These are phyloP conservation scores for Apiosordaria backusii DNA, from an alignment of 495 filamentous ascomycete genomes.

Conservation along the genomic window DNA sequence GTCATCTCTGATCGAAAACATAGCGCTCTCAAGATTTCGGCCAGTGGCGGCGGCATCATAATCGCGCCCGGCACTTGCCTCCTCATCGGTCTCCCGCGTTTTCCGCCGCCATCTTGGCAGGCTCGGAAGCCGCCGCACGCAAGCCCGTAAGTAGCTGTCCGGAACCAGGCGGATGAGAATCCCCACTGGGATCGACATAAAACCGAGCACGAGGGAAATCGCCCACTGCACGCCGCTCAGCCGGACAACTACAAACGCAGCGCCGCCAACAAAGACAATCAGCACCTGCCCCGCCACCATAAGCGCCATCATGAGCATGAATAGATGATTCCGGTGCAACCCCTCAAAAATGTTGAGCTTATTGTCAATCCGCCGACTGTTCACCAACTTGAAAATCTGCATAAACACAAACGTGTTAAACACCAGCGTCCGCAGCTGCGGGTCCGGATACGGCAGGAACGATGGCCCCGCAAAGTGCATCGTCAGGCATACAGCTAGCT, in stretches of 20 bases:
- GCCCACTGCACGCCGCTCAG: constrained; percentile 62
- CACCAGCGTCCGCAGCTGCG: constrained; percentile 58
- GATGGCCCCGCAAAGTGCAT: constrained; percentile 68
- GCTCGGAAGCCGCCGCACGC: no score
- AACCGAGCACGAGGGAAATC: constrained; percentile 16
- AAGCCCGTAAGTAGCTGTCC: no score
- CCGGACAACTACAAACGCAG: constrained; percentile 60
- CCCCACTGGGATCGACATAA: constrained; percentile 19
- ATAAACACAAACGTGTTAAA: constrained; percentile 93
- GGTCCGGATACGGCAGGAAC: constrained; percentile 40
- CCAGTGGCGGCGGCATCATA: no score
- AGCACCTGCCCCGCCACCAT: constrained; percentile 79
- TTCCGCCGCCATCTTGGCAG: no score
- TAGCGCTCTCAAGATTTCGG: no score
- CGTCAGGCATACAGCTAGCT: constrained; percentile 67
- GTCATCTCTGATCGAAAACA: no score
- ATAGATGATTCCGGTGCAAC: constrained; percentile 71
- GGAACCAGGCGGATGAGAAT: constrained; percentile 18
- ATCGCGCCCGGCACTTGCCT: no score
- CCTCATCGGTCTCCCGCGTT: no score
- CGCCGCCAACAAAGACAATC: constrained; percentile 68
- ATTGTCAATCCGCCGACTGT: constrained; percentile 71
- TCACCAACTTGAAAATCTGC: constrained; percentile 70
- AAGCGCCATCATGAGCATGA: constrained; percentile 71
- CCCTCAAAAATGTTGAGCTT: constrained; percentile 84